Percentiles rank a stretch among this genome's conserved stretches.
These are phyloP conservation scores for Candida parachauliodes DNA, from an alignment of 805 yeast species.

Conservation along the genomic window DNA sequence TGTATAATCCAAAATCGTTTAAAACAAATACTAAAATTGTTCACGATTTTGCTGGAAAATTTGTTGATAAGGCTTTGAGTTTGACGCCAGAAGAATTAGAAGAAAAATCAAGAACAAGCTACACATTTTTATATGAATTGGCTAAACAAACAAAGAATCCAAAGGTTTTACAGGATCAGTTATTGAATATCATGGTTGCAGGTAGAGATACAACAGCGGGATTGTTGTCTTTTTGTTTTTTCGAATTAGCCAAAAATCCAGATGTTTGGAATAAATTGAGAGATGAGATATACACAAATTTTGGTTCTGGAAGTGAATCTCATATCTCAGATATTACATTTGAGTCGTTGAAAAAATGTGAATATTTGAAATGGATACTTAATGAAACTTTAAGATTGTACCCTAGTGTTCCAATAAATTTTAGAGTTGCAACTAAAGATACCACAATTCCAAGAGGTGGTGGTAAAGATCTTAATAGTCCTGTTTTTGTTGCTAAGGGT, in stretches of 20 bases:
- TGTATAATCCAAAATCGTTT: slow-evolving; percentile 20
- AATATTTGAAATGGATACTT: slow-evolving; percentile 33
- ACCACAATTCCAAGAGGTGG: slow-evolving; percentile 33
- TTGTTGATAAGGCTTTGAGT: slow-evolving; percentile 27
- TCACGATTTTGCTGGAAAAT: slow-evolving; percentile 24
- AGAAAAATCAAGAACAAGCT: slow-evolving; percentile 23
- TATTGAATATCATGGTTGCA: slow-evolving; percentile 38
- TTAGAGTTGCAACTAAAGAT: slow-evolving; percentile 25
- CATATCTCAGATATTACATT: slow-evolving; percentile 29
- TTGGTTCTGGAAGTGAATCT: slow-evolving; percentile 30
- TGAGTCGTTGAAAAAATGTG: slow-evolving; percentile 37
- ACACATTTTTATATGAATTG: slow-evolving; percentile 36
- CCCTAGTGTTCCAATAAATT: slow-evolving; percentile 32
- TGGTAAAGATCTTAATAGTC: slow-evolving; percentile 24
- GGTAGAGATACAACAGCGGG: slow-evolving; percentile 45
- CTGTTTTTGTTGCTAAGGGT: slow-evolving; percentile 20
- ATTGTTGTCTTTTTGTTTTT: slow-evolving; percentile 30
- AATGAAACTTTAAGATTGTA: slow-evolving; percentile 36
- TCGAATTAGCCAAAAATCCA: slow-evolving; percentile 34
- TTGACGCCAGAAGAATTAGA: slow-evolving; percentile 25
- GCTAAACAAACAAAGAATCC: slow-evolving; percentile 37
- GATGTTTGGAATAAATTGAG: slow-evolving; percentile 28
- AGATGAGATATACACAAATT: slow-evolving; percentile 24
- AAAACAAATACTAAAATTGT: slow-evolving; percentile 21
- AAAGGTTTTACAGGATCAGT: slow-evolving; percentile 32